phyloP scores from a whole-genome alignment of 306 rosid species.

The Malus sieversii region DNA sequence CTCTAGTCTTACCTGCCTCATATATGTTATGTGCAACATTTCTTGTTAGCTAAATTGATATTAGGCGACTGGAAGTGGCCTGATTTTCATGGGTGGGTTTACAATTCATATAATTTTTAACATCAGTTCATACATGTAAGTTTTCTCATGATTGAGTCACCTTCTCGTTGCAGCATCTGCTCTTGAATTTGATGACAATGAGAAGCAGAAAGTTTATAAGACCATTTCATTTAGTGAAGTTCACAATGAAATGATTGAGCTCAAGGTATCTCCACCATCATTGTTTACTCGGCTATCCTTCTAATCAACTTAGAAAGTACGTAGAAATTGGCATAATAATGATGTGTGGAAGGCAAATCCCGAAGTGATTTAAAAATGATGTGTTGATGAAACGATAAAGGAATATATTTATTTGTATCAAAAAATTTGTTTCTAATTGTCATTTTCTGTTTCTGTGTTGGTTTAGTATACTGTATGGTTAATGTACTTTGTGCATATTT shows the following conservation, averaged over 20 bases:
- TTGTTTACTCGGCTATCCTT: background rate
- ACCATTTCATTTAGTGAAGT: constrained; percentile 60
- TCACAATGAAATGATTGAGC: constrained; percentile 47
- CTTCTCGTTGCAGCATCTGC: constrained; percentile 48
- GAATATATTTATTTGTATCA: constrained; percentile 1
- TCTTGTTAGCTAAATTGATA: background rate
- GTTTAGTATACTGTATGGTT: background rate
- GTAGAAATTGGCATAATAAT: background rate
- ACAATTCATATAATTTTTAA: background rate
- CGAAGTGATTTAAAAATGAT: background rate
- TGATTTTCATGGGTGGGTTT: background rate
- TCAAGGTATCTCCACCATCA: constrained; percentile 47
- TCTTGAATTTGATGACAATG: constrained; percentile 65
- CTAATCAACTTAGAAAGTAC: background rate
- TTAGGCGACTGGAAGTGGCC: background rate
- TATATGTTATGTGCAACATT: background rate
- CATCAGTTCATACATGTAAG: background rate
- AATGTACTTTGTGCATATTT: constrained; percentile 3
- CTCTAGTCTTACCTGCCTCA: constrained; percentile 5
- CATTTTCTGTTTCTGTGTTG: background rate
- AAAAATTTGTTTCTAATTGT: background rate
- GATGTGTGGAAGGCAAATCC: background rate
- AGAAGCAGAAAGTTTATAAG: constrained; percentile 46
- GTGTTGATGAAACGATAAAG: background rate
- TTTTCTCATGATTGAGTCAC: constrained; percentile 15